Base-by-base conservation (phyloP, 805 yeast species). In the Zygotorulaspora chibaensis region DNA sequence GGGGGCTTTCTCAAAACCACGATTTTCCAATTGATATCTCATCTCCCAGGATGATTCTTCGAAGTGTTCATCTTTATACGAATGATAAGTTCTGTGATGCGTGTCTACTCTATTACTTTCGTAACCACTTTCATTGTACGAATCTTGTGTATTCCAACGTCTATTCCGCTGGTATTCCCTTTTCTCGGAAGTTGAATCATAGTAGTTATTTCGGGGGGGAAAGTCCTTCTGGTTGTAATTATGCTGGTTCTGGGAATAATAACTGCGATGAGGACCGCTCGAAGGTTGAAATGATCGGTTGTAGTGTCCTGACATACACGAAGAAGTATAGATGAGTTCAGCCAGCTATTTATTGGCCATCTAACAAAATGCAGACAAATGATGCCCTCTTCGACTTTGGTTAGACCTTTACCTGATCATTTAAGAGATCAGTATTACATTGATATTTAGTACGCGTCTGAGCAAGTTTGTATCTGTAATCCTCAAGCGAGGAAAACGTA, bases 21-120 rank as follows among this genome's bases (percentile, higher is more conserved):
- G 36, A 9, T 33, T 33, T 33, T 33, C 36, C 20, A 33, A 13
- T 17, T 33, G 36, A 13, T 33, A 33, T 9, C 36, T 33, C 36
- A 33, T 33, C 20, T 33, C 36, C 20, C 36, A 8, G 12, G 20
- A 33, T 33, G 36, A 33, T 13, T 33, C 36, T 8, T 8, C 36
- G 5, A 33, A 33, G 20, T 33, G 16, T 4, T 33, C 20, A 17
- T 33, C 18, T 10, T 17, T 33, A 33, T 40, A 28, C n/a, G 42
- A 8, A 18, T 35, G 30, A 18, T 39, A 43, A 7, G 41, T 30
- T 18, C 34, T 23, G 11, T 11, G 62, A 54, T 52, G 72, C 74
- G 47, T 68, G 69, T 3, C 69, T 61, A 8, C 55, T 50, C 2
- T 56, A 54, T 8, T 62, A 48, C 8, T 53, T 40, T 30, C 31